These are phyloP conservation scores for Lonicera japonica DNA, from an alignment of 129 eudicot genomes.

Conservation along the genomic window DNA sequence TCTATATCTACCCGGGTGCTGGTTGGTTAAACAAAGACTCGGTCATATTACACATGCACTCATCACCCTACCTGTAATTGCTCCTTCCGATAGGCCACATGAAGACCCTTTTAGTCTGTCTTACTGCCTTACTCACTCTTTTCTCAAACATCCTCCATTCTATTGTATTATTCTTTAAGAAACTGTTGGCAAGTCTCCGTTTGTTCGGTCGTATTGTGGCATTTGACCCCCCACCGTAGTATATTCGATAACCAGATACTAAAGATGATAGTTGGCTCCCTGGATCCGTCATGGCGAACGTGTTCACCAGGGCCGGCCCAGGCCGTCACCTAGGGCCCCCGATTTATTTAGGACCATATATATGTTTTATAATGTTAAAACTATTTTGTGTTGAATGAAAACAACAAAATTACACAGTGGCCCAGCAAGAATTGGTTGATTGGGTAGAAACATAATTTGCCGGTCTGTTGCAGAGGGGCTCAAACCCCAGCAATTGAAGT, in stretches of 20 bases:
- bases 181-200: conserved; percentile 93
- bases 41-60: conserved; percentile 70
- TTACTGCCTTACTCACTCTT: conserved; percentile 81
- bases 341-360: no score
- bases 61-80: conserved; percentile 77
- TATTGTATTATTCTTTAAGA: conserved; percentile 71
- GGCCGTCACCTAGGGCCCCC: no score
- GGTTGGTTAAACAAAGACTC: neutral
- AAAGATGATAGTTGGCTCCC: conserved; percentile 95
- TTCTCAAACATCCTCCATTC: conserved; percentile 85
- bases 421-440: no score
- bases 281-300: conserved; percentile 95
- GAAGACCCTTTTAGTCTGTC: conserved; percentile 86
- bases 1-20: no score
- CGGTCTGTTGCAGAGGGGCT: no score
- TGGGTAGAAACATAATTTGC: no score
- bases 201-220: conserved; percentile 98
- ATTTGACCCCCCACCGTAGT: conserved; percentile 88
- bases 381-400: no score
- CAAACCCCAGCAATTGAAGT: no score
- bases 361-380: no score
- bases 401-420: no score
- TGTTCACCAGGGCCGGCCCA: no score
- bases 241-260: conserved; percentile 78
- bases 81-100: conserved; percentile 82